A percentile compares a stretch with the other conserved stretches of the same genome.
Evolutionary conservation across 768 basidiomycete genomes (phyloP).

Genomic region (Leucosporidium yakuticum): DNA sequence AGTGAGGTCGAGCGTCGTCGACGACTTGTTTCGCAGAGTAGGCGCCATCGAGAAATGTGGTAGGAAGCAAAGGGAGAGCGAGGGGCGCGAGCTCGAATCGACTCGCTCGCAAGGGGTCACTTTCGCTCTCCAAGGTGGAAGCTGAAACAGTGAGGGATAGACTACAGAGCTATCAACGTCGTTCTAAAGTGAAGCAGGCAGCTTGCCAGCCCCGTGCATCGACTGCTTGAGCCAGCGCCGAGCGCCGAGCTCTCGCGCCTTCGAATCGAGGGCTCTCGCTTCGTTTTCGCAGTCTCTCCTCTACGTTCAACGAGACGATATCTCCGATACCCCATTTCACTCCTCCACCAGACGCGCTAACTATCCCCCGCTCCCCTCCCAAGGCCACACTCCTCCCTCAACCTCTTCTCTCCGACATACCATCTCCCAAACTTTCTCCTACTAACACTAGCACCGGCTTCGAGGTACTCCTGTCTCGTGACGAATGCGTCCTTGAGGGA

Average conservation of each 20-base stretch:
- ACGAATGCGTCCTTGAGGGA: conserved; percentile 54
- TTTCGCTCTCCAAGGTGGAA: no score
- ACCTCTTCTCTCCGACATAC: not conserved
- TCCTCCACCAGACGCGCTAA: not conserved
- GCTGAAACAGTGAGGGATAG: no score
- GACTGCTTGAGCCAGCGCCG: no score
- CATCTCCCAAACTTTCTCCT: conserved; percentile 58
- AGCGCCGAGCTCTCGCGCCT: no score
- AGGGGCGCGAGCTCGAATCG: not conserved
- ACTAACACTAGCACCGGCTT: conserved; percentile 68
- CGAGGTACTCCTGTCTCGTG: conserved; percentile 75
- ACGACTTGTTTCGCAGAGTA: not conserved
- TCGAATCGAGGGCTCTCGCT: no score
- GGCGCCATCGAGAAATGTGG: not conserved
- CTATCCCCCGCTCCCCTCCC: conserved; percentile 1
- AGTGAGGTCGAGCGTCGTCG: not conserved
- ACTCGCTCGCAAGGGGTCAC: no score
- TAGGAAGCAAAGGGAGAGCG: not conserved
- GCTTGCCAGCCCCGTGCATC: no score
- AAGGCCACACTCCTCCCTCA: conserved; percentile 7
- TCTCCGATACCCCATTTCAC: no score
- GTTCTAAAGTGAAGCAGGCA: no score
- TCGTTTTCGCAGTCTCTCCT: no score
- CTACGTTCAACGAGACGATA: no score
- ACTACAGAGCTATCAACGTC: no score